Evolutionary conservation across 1,284 basidiomycete genomes (phyloP), one percentile per base, ranked within the genome.

Genomic region (Wolfiporia cocos): DNA sequence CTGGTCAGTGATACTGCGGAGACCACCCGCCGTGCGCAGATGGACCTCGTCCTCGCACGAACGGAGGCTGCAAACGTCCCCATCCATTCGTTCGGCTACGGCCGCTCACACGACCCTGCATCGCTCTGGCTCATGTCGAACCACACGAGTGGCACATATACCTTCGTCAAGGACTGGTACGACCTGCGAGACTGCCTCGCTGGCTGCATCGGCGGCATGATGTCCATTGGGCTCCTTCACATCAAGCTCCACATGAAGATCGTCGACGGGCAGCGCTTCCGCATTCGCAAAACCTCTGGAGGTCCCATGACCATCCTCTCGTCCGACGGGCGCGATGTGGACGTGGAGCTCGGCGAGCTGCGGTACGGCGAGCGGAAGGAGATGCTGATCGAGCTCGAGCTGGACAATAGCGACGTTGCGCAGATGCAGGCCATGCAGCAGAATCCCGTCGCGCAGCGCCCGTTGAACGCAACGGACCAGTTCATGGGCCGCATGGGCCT

Each of bases 61-160:
- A 88, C 93, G 0, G 95, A 99, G 58, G 94, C 94, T 3, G 94
- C 91, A 21, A 93, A 92, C 55, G 82, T 95, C 19, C 93, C 95
- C 1, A 94, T 99, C 42, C 95, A 99, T 64, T 88, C 92, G 2
- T 88, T 99, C 52, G 95, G 95, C 36, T 99, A 95, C 59, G 94
- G 94, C 40, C 89, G 92, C 49, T 88, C 88, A 12, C 95, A 98
- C 61, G 94, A 99, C 62, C 94, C 95, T 5, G 90, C 91, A 3
- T 94, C 92, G n/a, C 77, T 99, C 14, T 99, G 95, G 95, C 81
- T 97, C 34, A 92, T 99, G 71, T 96, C 93, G 10, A 97, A 97
- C 65, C 92, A 97, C 61, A 98, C 95, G 0, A 78, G 81, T 44
- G 95, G 94, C 30, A 93, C 90, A n/a, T 98, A 98, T 67, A 97